A percentile compares a stretch with the other conserved stretches of the same genome.
These are phyloP conservation scores for Linnemannia schmuckeri DNA, from an alignment of 192 early-diverging fungal species.

Conservation along the genomic window DNA sequence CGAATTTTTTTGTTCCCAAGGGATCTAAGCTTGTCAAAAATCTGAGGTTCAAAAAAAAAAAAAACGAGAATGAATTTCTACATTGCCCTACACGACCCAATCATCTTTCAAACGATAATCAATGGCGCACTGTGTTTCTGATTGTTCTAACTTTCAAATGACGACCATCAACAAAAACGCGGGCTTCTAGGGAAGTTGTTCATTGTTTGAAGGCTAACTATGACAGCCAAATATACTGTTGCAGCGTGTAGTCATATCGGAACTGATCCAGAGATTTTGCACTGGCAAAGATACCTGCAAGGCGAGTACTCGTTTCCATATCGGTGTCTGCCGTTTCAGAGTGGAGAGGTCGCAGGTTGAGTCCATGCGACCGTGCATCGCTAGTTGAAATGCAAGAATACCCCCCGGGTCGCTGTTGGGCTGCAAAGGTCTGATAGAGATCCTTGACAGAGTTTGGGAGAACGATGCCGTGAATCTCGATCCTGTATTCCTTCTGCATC, in stretches of 20 bases:
- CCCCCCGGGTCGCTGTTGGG: constrained; percentile 16
- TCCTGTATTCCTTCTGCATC: constrained; percentile 42
- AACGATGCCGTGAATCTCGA: constrained; percentile 39
- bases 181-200: no score
- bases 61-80: no score
- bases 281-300: constrained; percentile 1
- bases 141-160: no score
- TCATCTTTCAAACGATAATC: no score
- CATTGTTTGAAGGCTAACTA: not conserved
- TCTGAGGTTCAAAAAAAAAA: no score
- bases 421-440: constrained; percentile 3
- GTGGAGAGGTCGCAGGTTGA: constrained; percentile 33
- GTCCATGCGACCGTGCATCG: constrained; percentile 38
- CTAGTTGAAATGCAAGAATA: constrained; percentile 18
- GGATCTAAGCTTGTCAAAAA: no score
- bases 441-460: constrained; percentile 23
- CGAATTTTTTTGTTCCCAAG: no score
- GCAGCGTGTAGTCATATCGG: not conserved
- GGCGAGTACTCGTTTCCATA: no score
- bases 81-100: no score
- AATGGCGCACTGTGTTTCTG: no score
- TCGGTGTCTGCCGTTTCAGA: not conserved
- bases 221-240: constrained; percentile 20
- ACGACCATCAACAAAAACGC: no score
- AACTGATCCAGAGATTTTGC: constrained; percentile 42